Evolutionary conservation across 2,329 filamentous ascomycete genomes (phyloP), one percentile per base, ranked within the genome.

Genomic region (Claviceps monticola): DNA sequence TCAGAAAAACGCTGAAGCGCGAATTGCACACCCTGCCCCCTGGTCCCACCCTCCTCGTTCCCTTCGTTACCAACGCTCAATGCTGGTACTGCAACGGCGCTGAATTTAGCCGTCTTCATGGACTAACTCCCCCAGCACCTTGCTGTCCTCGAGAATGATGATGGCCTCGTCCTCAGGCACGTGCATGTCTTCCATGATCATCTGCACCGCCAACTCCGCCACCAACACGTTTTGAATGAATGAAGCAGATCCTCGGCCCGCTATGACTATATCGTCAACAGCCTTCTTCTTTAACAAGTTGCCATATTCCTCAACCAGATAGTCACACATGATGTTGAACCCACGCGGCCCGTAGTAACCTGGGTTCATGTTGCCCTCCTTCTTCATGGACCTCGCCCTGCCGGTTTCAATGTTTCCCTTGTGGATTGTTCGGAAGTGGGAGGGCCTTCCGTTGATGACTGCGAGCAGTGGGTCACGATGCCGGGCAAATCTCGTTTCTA

Each of bases 301-400:
- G 14, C 76, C 78, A 62, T 87, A 82, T 46, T 73, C 71, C 3
- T 68, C 61, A 53, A 86, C 80, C 39, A 89, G 76, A 51, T 76
- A 77, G 59, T 87, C 82, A 45, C 80, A 85, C 76, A 95, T 87
- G 49, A 77, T 68, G 48, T 79, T 78, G 49, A 85, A 74, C 1
- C 89, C 89, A 19, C 82, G 78, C 2, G 83, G 77, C 1, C 89
- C 89, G 66, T 95, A 95, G 66, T 95, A 95, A 0, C 89, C 89
- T 9, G 86, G 85, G 3, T 78, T 82, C 34, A 84, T 72, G 51
- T 72, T 75, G 29, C 79, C 69, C 49, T 74, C 80, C 54, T 79
- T 75, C 49, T 79, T 70, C 52, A 86, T 69, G 26, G 76, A 83
- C 50, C 78, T 74, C 34, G 76, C 78, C 60, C 76, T 73, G 13